Conservation (phyloP, 2,329 filamentous ascomycete species). For the Rutstroemia sydowiana region DNA sequence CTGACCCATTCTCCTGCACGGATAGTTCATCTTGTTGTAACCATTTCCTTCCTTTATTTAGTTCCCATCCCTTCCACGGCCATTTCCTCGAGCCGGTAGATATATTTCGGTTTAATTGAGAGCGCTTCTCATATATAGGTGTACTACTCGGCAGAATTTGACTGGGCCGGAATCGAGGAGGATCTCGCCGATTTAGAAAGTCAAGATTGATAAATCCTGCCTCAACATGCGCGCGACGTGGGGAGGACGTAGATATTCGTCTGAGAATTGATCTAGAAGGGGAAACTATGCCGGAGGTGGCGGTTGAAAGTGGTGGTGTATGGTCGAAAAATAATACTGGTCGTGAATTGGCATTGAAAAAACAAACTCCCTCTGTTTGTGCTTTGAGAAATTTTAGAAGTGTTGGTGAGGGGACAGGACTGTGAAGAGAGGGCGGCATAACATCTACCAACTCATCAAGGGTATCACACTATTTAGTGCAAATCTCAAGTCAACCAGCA, state of each 20-base stretch:
- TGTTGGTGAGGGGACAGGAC: conserved; percentile 40
- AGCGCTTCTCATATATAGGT: conserved; percentile 8
- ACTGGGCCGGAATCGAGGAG: conserved; percentile 3
- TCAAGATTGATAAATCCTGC: conserved; percentile 24
- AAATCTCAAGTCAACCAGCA: not conserved
- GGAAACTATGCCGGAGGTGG: conserved; percentile 2
- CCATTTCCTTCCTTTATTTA: conserved; percentile 26
- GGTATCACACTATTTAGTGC: not conserved
- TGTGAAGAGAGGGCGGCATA: conserved; percentile 28
- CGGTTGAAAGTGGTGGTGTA: conserved; percentile 13
- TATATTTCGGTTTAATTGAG: conserved; percentile 14
- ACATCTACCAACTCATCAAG: conserved; percentile 13
- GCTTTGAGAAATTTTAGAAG: conserved; percentile 67
- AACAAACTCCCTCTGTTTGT: conserved; percentile 55
- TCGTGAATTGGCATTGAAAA: conserved; percentile 39
- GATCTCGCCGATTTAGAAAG: conserved; percentile 20
- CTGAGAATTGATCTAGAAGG: conserved; percentile 14
- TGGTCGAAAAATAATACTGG: conserved; percentile 24
- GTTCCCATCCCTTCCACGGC: conserved; percentile 23
- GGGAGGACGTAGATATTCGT: conserved; percentile 17
- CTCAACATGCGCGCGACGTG: conserved; percentile 17
- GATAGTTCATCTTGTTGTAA: conserved; percentile 54
- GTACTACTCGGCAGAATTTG: conserved; percentile 5
- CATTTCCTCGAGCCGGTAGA: conserved; percentile 18
- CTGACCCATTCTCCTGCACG: conserved; percentile 47